Conservation (phyloP, 768 basidiomycete species). For the Lactarius hengduanensis region DNA sequence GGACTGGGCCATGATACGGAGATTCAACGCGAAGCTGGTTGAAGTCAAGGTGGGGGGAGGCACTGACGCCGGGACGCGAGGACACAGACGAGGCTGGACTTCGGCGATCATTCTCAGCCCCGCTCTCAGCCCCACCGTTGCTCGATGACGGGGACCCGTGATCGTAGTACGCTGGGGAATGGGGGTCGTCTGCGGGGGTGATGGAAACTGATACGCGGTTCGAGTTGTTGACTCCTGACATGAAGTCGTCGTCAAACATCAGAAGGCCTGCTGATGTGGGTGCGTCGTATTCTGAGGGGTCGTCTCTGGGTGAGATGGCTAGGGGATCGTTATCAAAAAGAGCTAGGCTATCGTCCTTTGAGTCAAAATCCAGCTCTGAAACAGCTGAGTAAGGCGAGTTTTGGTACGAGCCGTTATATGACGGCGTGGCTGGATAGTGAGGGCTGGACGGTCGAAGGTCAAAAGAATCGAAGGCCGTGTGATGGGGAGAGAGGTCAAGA, state of each 20-base stretch:
- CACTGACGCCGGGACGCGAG: conserved; percentile 47
- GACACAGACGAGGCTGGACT: conserved; percentile 69
- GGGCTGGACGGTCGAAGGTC: conserved; percentile 38
- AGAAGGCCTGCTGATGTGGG: conserved; percentile 36
- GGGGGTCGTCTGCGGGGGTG: conserved; percentile 37
- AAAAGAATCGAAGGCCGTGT: conserved; percentile 35
- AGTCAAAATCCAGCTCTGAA: conserved; percentile 55
- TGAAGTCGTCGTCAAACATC: conserved; percentile 41
- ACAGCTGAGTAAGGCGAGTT: conserved; percentile 67
- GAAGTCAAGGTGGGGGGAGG: conserved; percentile 58
- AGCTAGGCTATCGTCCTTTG: conserved; percentile 42
- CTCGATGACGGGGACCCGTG: conserved; percentile 60
- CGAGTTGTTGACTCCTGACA: conserved; percentile 47
- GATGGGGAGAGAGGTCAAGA: conserved; percentile 37
- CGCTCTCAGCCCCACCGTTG: conserved; percentile 49
- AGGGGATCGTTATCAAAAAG: conserved; percentile 47
- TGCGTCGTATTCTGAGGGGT: conserved; percentile 68
- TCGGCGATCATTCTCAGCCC: conserved; percentile 46
- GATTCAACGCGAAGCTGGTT: conserved; percentile 63
- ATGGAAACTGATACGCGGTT: conserved; percentile 48
- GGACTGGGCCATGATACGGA: conserved; percentile 51
- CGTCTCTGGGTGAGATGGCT: conserved; percentile 39
- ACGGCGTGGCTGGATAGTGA: conserved; percentile 51
- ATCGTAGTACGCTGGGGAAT: conserved; percentile 49
- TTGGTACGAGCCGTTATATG: conserved; percentile 65